Base-by-base conservation (phyloP, 2,329 filamentous ascomycete species). In the Scolecobasidium constrictum region DNA sequence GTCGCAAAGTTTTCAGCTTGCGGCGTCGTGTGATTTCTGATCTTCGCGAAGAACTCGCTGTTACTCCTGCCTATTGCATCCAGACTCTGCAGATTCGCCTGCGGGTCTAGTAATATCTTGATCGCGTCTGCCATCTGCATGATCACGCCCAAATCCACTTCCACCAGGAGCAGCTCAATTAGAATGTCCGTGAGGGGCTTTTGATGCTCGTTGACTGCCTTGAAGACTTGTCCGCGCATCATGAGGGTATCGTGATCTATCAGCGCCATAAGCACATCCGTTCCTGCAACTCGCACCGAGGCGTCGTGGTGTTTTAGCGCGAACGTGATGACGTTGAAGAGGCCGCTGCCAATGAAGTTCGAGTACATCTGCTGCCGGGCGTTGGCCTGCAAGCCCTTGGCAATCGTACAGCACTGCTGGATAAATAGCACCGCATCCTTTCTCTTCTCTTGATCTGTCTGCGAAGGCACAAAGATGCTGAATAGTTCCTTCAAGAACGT, bases 351-450 rank as follows among this genome's bases (percentile, higher is more conserved):
- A 49, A 96, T 81, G 58, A 96, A 93, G 58, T 93, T 94, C 56
- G 83, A 81, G 63, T 94, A 95, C 13, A 98, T 69, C 17, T 78
- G 80, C 48, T 85, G 81, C 47, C 92, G 77, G 5, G 79, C 80
- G 19, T 82, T 83, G 2, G 83, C 83, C 58, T 96, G 92, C 15
- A 98, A 72, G 55, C 87, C 95, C 67, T 98, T 98, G 1, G 87
- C 86, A 53, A 96, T 92, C 3, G 81, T 77, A 51, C 87, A 94
- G 64, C 90, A 96, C 60, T 96, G 88, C 60, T 96, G 88, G 46
- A 98, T 92, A 61, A 98, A 96, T 28, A 93, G 72, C 9, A 98
- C 90, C 0, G 86, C 92, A 53, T 96, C 86, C 62, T 94, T 94
- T 63, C 92, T 93, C 47, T 83, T 78, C 55, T 77, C 78, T 41